Evolutionary conservation across 495 filamentous ascomycete genomes (phyloP).

Genomic region (Aspergillus conjunctus): DNA sequence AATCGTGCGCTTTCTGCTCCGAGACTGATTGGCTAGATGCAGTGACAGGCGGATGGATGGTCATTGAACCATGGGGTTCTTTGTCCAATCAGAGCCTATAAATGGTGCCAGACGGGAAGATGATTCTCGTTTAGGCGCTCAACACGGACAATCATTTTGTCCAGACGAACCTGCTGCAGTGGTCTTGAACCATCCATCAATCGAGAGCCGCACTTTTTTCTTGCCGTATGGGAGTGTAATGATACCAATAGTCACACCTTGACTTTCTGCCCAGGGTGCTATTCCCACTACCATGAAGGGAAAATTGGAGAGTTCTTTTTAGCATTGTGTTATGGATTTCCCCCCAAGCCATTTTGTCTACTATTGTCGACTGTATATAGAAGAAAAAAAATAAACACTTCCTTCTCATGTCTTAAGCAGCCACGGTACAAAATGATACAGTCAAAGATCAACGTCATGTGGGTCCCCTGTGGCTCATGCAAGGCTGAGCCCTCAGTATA

Average conservation of each 20-base stretch:
- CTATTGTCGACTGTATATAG: neutral
- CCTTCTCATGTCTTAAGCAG: neutral
- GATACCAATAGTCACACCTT: neutral
- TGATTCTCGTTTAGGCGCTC: slow-evolving; percentile 24
- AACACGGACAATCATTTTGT: slow-evolving; percentile 18
- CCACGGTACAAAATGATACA: neutral
- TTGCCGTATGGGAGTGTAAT: neutral
- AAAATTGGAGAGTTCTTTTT: no score
- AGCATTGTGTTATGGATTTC: no score
- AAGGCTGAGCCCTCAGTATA: slow-evolving; percentile 18
- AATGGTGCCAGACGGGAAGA: slow-evolving; percentile 22
- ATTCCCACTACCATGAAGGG: no score
- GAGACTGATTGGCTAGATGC: slow-evolving; percentile 22
- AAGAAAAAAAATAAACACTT: neutral
- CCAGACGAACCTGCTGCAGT: slow-evolving; percentile 11
- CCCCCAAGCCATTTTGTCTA: no score
- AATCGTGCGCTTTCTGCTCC: slow-evolving; percentile 21
- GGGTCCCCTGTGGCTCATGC: slow-evolving; percentile 20
- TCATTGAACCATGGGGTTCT: slow-evolving; percentile 14
- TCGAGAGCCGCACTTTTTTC: slow-evolving; percentile 25
- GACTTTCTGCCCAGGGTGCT: no score
- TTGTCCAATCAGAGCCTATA: slow-evolving; percentile 22
- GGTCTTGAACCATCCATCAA: slow-evolving; percentile 17
- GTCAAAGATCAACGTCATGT: slow-evolving; percentile 1
- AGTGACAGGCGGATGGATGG: slow-evolving; percentile 28